Evolutionary conservation across 306 rosid genomes (phyloP).

Genomic region (Ormosia emarginata): DNA sequence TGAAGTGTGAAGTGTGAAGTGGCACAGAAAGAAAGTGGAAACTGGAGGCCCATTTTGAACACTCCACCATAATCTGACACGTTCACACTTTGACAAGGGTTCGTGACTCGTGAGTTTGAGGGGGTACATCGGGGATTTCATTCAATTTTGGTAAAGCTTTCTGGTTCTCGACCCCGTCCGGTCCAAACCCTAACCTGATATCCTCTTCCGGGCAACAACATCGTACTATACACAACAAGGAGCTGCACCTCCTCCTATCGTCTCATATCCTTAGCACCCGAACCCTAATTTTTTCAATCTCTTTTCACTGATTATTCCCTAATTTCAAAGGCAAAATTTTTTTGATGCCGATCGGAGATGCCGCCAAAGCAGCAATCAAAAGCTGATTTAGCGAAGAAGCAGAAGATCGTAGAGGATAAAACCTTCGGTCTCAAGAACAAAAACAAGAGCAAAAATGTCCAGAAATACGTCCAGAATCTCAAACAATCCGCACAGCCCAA

Average conservation of each 20-base stretch:
- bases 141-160: not conserved
- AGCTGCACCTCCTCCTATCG: too few relatives aligned
- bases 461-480: conserved; percentile 84
- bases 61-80: not conserved
- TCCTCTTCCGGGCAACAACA: not conserved
- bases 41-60: not conserved
- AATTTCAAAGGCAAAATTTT: not conserved
- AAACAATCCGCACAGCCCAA: conserved; percentile 71
- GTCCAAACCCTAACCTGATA: conserved; percentile 5
- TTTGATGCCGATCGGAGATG: conserved; percentile 54
- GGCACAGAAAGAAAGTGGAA: too few relatives aligned
- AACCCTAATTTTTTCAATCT: not conserved
- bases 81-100: not conserved
- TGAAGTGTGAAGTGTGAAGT: too few relatives aligned
- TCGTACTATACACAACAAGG: not conserved
- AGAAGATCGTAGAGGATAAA: conserved; percentile 93
- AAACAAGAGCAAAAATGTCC: conserved; percentile 86
- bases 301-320: not conserved
- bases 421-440: conserved; percentile 95
- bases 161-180: not conserved
- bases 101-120: too few relatives aligned
- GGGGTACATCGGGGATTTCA: conserved; percentile 29
- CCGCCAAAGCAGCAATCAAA: conserved; percentile 87
- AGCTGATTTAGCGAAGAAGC: conserved; percentile 88
- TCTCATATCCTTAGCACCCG: not conserved